Evolutionary conservation across 495 filamentous ascomycete genomes (phyloP).

Genomic region (Penicillium coprophilum): DNA sequence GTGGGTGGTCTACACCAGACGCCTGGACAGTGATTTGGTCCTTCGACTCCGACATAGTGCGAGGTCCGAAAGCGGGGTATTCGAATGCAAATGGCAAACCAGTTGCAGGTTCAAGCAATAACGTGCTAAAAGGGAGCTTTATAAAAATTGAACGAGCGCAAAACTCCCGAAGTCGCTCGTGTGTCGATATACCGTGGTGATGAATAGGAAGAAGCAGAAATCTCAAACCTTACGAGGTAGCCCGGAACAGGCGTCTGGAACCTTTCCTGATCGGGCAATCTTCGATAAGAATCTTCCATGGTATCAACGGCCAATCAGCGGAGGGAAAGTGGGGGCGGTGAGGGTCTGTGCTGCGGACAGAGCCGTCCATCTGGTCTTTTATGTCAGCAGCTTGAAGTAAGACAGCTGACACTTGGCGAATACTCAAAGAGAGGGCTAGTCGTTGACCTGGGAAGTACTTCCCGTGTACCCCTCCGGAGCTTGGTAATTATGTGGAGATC

Average conservation of each 20-base stretch:
- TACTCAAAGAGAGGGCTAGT: background rate
- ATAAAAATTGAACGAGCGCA: slow-evolving; percentile 49
- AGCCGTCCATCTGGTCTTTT: slow-evolving; percentile 1
- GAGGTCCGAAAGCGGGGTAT: slow-evolving; percentile 12
- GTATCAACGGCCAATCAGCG: slow-evolving; percentile 8
- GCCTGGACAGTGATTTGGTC: slow-evolving; percentile 30
- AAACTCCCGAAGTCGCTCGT: slow-evolving; percentile 62
- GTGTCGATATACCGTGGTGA: slow-evolving; percentile 12
- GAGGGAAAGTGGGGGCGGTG: slow-evolving; percentile 10
- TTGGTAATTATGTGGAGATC: slow-evolving; percentile 12
- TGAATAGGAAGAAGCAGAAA: slow-evolving; percentile 11
- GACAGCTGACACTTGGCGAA: background rate
- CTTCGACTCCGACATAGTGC: slow-evolving; percentile 33
- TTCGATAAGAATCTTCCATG: slow-evolving; percentile 27
- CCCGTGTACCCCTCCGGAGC: background rate
- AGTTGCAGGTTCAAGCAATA: slow-evolving; percentile 7
- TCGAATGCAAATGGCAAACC: slow-evolving; percentile 7
- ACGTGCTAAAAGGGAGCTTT: slow-evolving; percentile 43
- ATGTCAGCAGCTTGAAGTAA: slow-evolving; percentile 1
- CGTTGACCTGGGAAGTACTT: background rate
- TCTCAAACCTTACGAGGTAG: background rate
- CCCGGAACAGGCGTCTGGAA: slow-evolving; percentile 19
- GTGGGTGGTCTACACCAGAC: slow-evolving; percentile 19
- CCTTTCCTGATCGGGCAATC: slow-evolving; percentile 26
- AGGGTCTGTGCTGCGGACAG: slow-evolving; percentile 12